Evolutionary conservation across 306 rosid species (phyloP), one percentile per base, ranked within the genome.

Genomic region (Cicer cuneatum): DNA sequence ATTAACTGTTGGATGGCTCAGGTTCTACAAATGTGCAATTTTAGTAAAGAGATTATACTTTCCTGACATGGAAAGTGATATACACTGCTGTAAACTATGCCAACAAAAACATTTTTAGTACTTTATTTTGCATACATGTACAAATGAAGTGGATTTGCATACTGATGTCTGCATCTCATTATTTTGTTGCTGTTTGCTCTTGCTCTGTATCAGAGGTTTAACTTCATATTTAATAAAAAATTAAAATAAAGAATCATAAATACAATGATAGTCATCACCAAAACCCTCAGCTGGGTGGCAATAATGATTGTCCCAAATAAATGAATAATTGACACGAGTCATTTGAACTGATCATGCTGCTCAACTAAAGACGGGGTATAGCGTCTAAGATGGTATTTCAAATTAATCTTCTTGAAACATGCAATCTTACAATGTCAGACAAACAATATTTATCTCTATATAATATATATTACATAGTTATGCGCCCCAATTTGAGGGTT

Each of bases 401-500:
- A 73, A 54, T 65, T 69, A 63, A 38, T 75, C 80, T 49, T 15
- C 49, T 33, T 21, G 42, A 42, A 16, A 47, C 37, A 24, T 51
- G 15, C 21, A 41, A 37, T 38, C 69, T 68, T 54, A 40, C 54
- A 33, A 14, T 69, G 47, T 49, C 14, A 49, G 24, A 12, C 45
- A 19, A 53, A 61, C 43, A 47, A 33, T 7, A 52, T 1, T 1
- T 43, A 39, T n/a, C 21, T 53, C 38, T 59, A 66, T 57, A 61
- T 43, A 41, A 18, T 51, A 67, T 58, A 48, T 0, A 14, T 61
- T 47, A 53, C 74, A 61, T 29, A 24, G 21, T 49, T 72, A 60
- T 53, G 43, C 15, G 46, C 49, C 10, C 79, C 64, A 71, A 14
- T 19, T 33, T 24, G 42, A 58, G 71, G 78, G 33, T 93, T 86